phyloP scores from a whole-genome alignment of 768 basidiomycete species.

The Leccinum ochraceum region DNA sequence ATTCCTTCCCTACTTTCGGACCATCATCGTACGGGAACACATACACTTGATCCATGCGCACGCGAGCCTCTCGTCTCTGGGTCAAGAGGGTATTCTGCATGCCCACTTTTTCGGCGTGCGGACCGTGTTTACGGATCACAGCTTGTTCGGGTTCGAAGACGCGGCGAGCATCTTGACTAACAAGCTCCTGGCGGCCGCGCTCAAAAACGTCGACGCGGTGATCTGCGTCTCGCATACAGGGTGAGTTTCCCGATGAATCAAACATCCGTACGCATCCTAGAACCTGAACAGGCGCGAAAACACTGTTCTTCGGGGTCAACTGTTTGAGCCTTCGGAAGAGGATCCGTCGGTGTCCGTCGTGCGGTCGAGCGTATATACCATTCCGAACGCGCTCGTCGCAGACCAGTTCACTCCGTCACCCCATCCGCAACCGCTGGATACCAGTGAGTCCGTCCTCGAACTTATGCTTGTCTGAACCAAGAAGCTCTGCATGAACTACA shows the following conservation, averaged over 20 bases:
- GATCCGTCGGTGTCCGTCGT: slow-evolving; percentile 48
- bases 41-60: slow-evolving; percentile 91
- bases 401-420: slow-evolving; percentile 79
- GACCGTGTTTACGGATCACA: slow-evolving; percentile 96
- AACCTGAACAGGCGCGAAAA: slow-evolving; percentile 83
- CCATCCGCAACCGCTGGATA: slow-evolving; percentile 45
- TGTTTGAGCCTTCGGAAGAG: slow-evolving; percentile 56
- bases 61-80: slow-evolving; percentile 85
- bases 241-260: slow-evolving; percentile 41
- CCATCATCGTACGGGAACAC: slow-evolving; percentile 83
- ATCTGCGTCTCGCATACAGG: slow-evolving; percentile 98
- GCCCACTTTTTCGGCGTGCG: slow-evolving; percentile 83
- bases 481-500: slow-evolving; percentile 28
- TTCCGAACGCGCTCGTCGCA: slow-evolving; percentile 89
- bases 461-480: not conserved
- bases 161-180: slow-evolving; percentile 97
- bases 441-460: slow-evolving; percentile 42
- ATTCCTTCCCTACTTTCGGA: slow-evolving; percentile 88
- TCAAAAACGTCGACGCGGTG: slow-evolving; percentile 90
- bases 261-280: not conserved
- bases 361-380: slow-evolving; percentile 76
- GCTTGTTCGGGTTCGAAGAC: slow-evolving; percentile 94
- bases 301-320: slow-evolving; percentile 82
- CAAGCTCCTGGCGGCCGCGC: slow-evolving; percentile 83
- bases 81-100: slow-evolving; percentile 91